Conservation (phyloP, 2,329 filamentous ascomycete genomes). For the Phaeosphaeria sp. region DNA sequence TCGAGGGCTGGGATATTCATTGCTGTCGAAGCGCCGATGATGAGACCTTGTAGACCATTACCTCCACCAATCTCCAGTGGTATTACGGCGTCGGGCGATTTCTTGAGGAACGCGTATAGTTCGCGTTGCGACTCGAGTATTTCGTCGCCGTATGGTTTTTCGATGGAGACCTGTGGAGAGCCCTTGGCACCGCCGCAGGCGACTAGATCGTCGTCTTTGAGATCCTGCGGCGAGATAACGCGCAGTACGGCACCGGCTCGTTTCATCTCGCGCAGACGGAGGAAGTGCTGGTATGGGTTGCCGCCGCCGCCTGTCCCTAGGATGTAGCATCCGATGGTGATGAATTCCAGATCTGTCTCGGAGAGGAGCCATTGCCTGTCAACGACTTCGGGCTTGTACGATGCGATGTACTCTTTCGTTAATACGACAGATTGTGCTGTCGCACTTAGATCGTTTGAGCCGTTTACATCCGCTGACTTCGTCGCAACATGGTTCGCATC, state of each 20-base stretch:
- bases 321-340: background rate
- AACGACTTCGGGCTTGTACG: background rate
- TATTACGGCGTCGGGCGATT: background rate
- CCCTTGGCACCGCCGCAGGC: background rate
- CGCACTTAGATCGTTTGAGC: background rate
- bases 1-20: constrained; percentile 43
- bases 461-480: background rate
- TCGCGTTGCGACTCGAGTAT: background rate
- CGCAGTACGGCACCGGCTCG: background rate
- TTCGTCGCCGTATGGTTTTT: background rate
- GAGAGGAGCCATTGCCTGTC: background rate
- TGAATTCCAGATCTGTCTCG: background rate
- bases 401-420: background rate
- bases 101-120: background rate
- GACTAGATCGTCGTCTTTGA: background rate
- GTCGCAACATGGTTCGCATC: background rate
- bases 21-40: background rate
- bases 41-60: constrained; percentile 6
- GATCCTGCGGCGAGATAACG: background rate
- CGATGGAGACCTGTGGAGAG: background rate
- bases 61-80: constrained; percentile 3
- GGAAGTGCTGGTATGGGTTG: background rate
- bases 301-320: background rate
- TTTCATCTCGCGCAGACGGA: background rate
- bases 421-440: background rate